phyloP scores from a whole-genome alignment of 2,329 filamentous ascomycete genomes.

The Phoma herbarum region DNA sequence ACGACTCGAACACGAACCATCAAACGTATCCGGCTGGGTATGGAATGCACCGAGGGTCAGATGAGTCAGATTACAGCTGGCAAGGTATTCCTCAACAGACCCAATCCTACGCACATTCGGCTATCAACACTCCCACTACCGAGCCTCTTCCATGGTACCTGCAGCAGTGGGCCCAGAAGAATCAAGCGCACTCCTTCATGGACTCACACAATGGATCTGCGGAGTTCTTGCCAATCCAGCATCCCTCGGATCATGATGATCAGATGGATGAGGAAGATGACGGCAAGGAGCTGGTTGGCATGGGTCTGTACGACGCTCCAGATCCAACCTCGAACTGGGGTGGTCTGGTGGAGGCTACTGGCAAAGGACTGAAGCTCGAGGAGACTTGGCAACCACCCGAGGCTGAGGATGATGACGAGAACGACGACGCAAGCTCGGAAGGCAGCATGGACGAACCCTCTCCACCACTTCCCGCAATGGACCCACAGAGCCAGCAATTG shows the following conservation, averaged over 20 bases:
- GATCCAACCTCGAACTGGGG: slow-evolving; percentile 67
- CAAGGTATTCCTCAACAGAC: slow-evolving; percentile 36
- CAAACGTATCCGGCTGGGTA: slow-evolving; percentile 26
- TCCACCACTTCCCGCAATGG: slow-evolving; percentile 35
- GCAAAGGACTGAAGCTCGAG: slow-evolving; percentile 81
- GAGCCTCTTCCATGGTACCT: slow-evolving; percentile 50
- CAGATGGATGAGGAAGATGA: slow-evolving; percentile 66
- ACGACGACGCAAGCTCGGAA: slow-evolving; percentile 56
- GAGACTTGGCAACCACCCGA: slow-evolving; percentile 77
- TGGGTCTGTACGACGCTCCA: slow-evolving; percentile 81
- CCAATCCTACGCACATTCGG: slow-evolving; percentile 36
- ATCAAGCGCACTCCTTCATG: slow-evolving; percentile 35
- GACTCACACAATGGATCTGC: slow-evolving; percentile 33
- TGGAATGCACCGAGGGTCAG: slow-evolving; percentile 32
- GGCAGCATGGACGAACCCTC: slow-evolving; percentile 51
- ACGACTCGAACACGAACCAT: slow-evolving; percentile 31
- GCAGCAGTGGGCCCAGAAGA: slow-evolving; percentile 50
- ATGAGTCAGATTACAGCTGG: slow-evolving; percentile 44
- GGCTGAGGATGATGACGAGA: slow-evolving; percentile 59
- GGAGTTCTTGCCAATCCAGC: slow-evolving; percentile 63
- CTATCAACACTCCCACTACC: slow-evolving; percentile 43
- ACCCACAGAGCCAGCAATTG: slow-evolving; percentile 30
- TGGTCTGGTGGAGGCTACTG: slow-evolving; percentile 59
- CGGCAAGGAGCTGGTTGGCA: slow-evolving; percentile 79
- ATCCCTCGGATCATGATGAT: slow-evolving; percentile 56